Base-by-base conservation (phyloP, 2,329 filamentous ascomycete species). In the Microdochium paspali region DNA sequence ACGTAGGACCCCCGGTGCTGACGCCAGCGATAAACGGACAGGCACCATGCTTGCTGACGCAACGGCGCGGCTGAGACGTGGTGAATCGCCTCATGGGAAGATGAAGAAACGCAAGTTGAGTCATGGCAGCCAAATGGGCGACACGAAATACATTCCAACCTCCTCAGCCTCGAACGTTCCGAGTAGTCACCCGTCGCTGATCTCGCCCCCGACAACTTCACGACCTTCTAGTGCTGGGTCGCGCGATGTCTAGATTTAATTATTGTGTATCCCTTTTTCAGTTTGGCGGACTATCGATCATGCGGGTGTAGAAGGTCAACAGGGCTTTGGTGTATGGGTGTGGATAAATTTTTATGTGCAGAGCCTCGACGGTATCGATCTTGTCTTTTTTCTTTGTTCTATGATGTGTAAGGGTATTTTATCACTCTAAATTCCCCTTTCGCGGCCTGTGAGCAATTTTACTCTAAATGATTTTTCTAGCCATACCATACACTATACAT, bases 211-310 rank as follows among this genome's bases (percentile, higher is more conserved):
- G 31, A 24, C 47, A 10, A 43, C 44, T 32, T 46, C 44, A 13
- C 47, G 47, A 32, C 44, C 47, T 32, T 30, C 47, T 48, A 48
- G 47, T 48, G 30, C 44, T 28, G 47, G 40, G 31, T 35, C 47
- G 18, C 35, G 35, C 13, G 35, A 20, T 3, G 35, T 40, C 10
- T 40, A 40, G 35, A 5, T 35, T 40, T 6, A 40, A 18, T 30
- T 9, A 12, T 6, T 7, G 31, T 35, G 5, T 15, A 5, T 18
- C 18, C 31, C 10, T n/a, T 13, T 28, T 28, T 7, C 26, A 28
- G 7, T 28, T 28, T 13, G 13, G 13, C 7, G 26, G 13, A 13
- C 7, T 28, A 13, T 7, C 13, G 26, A 28, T 7, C 13, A 13
- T 28, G 26, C 7, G 26, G 26, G 26, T 7, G 26, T 28, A n/a